phyloP scores from a whole-genome alignment of 805 yeast species.

The Nakazawaea holstii region DNA sequence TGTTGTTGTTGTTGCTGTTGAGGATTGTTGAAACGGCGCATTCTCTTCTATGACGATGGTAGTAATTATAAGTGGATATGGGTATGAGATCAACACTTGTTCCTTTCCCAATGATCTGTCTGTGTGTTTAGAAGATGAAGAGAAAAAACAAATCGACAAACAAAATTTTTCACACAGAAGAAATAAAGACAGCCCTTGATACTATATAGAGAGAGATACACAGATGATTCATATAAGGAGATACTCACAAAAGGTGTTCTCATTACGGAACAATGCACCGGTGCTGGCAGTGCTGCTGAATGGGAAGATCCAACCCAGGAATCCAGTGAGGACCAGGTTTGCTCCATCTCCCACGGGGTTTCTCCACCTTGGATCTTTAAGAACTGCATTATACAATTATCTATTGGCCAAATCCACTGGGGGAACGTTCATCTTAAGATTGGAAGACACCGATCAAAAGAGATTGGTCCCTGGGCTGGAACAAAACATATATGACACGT shows the following conservation, averaged over 20 bases:
- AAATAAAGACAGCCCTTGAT: too few species aligned
- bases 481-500: conserved; percentile 64
- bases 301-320: conserved; percentile 31
- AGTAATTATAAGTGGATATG: too few species aligned
- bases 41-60: neutral
- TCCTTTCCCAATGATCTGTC: too few species aligned
- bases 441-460: conserved; percentile 91
- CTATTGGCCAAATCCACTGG: conserved; percentile 71
- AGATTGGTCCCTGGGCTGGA: conserved; percentile 82
- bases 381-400: conserved; percentile 92
- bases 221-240: neutral
- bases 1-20: conserved; percentile 1
- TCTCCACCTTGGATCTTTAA: conserved; percentile 85
- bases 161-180: too few species aligned
- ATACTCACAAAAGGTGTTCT: conserved; percentile 5
- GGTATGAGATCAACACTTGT: too few species aligned
- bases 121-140: too few species aligned
- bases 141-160: too few species aligned
- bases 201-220: too few species aligned
- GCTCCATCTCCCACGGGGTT: conserved; percentile 99
- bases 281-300: too few species aligned
- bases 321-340: conserved; percentile 80
- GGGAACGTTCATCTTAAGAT: conserved; percentile 74
- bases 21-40: conserved; percentile 1
- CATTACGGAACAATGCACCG: conserved; percentile 1